These are phyloP conservation scores for Neovahlkampfia damariscottae DNA, from an alignment of 78 protist species.

Conservation along the genomic window DNA sequence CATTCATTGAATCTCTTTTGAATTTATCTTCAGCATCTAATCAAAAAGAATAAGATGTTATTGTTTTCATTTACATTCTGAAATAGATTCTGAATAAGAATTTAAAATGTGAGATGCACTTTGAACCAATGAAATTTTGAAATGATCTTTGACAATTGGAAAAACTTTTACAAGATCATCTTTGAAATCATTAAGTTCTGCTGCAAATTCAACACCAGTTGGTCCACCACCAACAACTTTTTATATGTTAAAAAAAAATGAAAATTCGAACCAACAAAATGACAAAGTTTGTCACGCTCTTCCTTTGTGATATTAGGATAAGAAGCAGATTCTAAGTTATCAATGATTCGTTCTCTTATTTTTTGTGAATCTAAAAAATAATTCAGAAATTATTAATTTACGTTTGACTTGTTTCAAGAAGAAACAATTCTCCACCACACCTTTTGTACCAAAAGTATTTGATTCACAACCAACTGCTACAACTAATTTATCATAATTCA, in stretches of 20 bases:
- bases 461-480: conserved; percentile 54
- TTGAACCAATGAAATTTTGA: conserved; percentile 26
- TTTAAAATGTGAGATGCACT: neutral
- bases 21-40: neutral
- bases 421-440: conserved; percentile 41
- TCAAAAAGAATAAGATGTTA: too few relatives aligned
- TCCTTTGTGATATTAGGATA: conserved; percentile 32
- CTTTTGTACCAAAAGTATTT: conserved; percentile 53
- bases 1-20: neutral
- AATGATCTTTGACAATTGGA: neutral
- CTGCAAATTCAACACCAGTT: conserved; percentile 53
- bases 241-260: too few relatives aligned
- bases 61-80: too few relatives aligned
- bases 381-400: neutral
- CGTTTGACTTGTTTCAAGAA: conserved; percentile 19
- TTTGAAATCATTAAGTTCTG: conserved; percentile 62
- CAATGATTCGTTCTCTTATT: conserved; percentile 38
- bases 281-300: conserved; percentile 11
- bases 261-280: too few relatives aligned
- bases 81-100: neutral
- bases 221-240: conserved; percentile 84
- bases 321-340: conserved; percentile 51
- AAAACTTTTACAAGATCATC: neutral
- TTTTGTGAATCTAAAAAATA: conserved; percentile 34
- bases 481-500: conserved; percentile 55